A percentile compares a stretch with the other conserved stretches of the same genome.
These are phyloP conservation scores for Trametopsis cervina DNA, from an alignment of 768 basidiomycete genomes.

Conservation along the genomic window DNA sequence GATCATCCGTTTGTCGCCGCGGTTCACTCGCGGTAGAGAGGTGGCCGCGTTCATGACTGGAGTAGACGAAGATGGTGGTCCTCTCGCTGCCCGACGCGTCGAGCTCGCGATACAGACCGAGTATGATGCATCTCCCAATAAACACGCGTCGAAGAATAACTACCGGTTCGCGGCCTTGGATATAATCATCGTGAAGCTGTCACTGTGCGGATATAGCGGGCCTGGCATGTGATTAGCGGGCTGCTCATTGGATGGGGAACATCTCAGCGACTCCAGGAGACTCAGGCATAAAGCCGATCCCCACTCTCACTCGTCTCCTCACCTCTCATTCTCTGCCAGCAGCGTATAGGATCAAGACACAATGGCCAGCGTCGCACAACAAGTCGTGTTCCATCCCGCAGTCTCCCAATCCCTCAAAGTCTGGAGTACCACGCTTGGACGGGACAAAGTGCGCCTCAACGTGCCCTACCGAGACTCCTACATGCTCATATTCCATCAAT, in stretches of 20 bases:
- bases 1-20: slow-evolving; percentile 11
- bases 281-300: no score
- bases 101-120: background rate
- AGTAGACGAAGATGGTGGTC: background rate
- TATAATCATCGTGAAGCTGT: no score
- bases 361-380: slow-evolving; percentile 49
- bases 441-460: slow-evolving; percentile 72
- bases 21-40: background rate
- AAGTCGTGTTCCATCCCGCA: slow-evolving; percentile 80
- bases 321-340: slow-evolving; percentile 1
- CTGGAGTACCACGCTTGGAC: slow-evolving; percentile 72
- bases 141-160: no score
- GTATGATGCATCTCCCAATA: no score
- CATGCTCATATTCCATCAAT: background rate
- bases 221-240: no score
- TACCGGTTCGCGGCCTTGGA: no score
- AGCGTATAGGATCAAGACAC: background rate
- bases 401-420: slow-evolving; percentile 73
- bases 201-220: no score
- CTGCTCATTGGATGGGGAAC: no score
- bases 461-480: background rate
- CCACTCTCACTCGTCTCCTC: no score
- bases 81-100: background rate
- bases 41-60: background rate
- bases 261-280: no score